phyloP scores from a whole-genome alignment of 192 early-diverging fungal species.

The Coemansia sp. region DNA sequence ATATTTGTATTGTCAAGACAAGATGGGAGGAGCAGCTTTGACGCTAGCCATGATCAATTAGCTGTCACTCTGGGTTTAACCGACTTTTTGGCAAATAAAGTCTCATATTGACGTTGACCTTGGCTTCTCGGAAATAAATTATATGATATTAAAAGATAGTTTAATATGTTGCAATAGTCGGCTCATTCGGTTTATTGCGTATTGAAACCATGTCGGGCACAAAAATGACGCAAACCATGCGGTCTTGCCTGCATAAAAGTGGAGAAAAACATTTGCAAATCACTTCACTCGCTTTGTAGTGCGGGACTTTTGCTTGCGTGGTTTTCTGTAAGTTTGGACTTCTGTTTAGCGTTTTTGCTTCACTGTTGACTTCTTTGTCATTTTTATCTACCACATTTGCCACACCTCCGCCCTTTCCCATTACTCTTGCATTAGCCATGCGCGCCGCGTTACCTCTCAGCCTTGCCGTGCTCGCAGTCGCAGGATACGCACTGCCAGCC shows the following conservation, averaged over 20 bases:
- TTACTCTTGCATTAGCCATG: neutral
- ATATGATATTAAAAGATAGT: no score
- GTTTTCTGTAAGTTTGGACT: neutral
- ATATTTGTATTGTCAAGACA: neutral
- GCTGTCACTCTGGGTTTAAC: no score
- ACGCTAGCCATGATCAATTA: no score
- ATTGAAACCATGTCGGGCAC: neutral
- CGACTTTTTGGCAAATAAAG: no score
- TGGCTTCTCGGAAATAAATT: no score
- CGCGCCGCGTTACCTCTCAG: neutral
- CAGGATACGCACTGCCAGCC: neutral
- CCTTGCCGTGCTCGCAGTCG: neutral
- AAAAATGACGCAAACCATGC: neutral
- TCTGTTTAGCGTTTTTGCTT: neutral
- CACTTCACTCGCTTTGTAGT: neutral
- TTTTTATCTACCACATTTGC: neutral
- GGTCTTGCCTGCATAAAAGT: neutral
- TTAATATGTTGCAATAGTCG: neutral
- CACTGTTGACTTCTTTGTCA: neutral
- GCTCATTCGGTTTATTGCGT: neutral
- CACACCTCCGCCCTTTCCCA: neutral
- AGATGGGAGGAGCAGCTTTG: neutral
- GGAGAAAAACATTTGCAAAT: neutral
- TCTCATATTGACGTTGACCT: no score
- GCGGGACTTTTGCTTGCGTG: neutral